Conservation (phyloP, 2,329 filamentous ascomycete genomes). For the Pestalotiopsis sp. region DNA sequence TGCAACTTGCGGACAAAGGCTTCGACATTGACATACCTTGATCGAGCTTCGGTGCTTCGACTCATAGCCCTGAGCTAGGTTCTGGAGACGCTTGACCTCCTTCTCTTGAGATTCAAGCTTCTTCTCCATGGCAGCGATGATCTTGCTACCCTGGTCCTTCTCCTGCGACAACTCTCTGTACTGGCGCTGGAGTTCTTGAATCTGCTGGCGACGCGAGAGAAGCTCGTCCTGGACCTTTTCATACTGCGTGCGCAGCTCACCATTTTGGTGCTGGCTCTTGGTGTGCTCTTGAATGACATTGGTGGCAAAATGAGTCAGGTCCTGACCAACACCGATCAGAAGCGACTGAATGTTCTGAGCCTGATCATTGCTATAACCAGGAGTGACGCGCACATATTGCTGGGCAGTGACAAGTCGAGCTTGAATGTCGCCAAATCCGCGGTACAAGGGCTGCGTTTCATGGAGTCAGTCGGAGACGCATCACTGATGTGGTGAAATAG, state of each 20-base stretch:
- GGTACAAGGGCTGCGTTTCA: slow-evolving; percentile 5
- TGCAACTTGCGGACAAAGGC: too few relatives aligned
- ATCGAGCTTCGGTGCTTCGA: slow-evolving; percentile 23
- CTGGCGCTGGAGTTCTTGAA: slow-evolving; percentile 10
- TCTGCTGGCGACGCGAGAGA: slow-evolving; percentile 9
- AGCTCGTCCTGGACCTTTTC: slow-evolving; percentile 15
- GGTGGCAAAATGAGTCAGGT: slow-evolving; percentile 13
- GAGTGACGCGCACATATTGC: slow-evolving; percentile 23
- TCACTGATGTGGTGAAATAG: not conserved
- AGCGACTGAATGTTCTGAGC: slow-evolving; percentile 22
- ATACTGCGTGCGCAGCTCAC: slow-evolving; percentile 13
- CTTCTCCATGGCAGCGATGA: slow-evolving; percentile 11
- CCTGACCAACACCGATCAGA: slow-evolving; percentile 17
- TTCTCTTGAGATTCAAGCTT: slow-evolving; percentile 16
- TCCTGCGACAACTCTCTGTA: slow-evolving; percentile 1
- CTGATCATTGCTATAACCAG: slow-evolving; percentile 18
- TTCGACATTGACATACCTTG: slow-evolving; percentile 21
- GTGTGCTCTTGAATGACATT: slow-evolving; percentile 5
- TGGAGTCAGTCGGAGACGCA: not conserved
- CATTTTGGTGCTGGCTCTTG: slow-evolving; percentile 11
- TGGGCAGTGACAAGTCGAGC: slow-evolving; percentile 20
- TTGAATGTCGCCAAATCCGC: slow-evolving; percentile 16
- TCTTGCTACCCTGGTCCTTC: slow-evolving; percentile 14
- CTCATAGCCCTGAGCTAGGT: slow-evolving; percentile 23
- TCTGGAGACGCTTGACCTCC: slow-evolving; percentile 20